Conservation (phyloP, 352 stramenopile genomes). For the Phytophthora pini region DNA sequence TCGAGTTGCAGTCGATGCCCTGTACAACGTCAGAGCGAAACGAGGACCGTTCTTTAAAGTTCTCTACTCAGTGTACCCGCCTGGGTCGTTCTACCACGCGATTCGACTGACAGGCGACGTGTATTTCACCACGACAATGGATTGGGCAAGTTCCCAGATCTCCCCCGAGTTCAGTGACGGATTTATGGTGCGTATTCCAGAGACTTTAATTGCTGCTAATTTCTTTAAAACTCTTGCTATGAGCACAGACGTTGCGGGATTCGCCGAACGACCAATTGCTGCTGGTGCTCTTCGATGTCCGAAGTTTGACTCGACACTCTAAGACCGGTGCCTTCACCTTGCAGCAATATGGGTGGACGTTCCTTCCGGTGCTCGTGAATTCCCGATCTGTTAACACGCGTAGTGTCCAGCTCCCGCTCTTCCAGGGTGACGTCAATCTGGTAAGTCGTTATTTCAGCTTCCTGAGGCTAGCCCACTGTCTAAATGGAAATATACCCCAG, state of each 20-base stretch:
- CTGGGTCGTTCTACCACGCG: conserved; percentile 67
- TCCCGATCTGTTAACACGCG: conserved; percentile 42
- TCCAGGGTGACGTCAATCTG: conserved; percentile 65
- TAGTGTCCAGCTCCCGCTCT: conserved; percentile 66
- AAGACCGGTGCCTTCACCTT: conserved; percentile 57
- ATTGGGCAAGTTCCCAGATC: conserved; percentile 65
- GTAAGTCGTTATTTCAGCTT: conserved; percentile 28
- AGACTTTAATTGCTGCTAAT: not conserved
- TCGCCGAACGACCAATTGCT: conserved; percentile 31
- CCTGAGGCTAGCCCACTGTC: no score
- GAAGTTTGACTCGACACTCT: conserved; percentile 43
- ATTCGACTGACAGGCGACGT: conserved; percentile 58
- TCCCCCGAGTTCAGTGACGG: conserved; percentile 67
- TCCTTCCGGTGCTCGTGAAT: conserved; percentile 57
- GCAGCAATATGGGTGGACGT: conserved; percentile 68
- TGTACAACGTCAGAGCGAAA: conserved; percentile 75
- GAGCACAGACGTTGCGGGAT: conserved; percentile 55
- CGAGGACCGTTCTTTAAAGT: conserved; percentile 57
- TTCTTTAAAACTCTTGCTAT: conserved; percentile 3
- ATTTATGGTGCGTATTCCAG: conserved; percentile 43
- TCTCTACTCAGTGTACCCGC: conserved; percentile 57
- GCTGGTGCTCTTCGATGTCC: conserved; percentile 66
- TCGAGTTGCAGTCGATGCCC: conserved; percentile 64
- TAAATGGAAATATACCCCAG: conserved; percentile 22
- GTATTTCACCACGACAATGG: conserved; percentile 64